Evolutionary conservation across 2,329 filamentous ascomycete genomes (phyloP).

Genomic region (Dothideomycetes sp.): DNA sequence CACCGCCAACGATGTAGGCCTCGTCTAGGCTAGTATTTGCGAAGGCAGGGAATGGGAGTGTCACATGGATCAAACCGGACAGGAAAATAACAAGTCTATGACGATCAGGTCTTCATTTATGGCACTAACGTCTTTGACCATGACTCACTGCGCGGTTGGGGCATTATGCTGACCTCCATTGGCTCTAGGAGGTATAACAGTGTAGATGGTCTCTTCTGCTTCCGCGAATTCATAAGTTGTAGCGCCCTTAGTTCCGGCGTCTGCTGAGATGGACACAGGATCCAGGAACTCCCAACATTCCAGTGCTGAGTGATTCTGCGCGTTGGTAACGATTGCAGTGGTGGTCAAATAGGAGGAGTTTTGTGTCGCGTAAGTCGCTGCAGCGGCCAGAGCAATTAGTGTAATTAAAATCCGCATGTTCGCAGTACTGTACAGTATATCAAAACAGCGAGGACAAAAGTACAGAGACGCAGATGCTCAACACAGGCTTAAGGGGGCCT

Average conservation of each 20-base stretch:
- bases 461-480: too few species aligned
- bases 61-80: constrained; percentile 23
- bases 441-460: too few species aligned
- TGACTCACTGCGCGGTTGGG: constrained; percentile 20
- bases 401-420: too few species aligned
- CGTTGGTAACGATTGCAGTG: constrained; percentile 22
- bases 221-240: constrained; percentile 15
- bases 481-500: too few species aligned
- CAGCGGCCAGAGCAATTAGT: too few species aligned
- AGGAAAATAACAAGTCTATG: constrained; percentile 20
- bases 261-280: constrained; percentile 17
- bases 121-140: too few species aligned
- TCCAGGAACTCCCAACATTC: constrained; percentile 24
- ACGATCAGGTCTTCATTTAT: not conserved
- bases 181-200: constrained; percentile 22
- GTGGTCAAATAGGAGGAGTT: constrained; percentile 15
- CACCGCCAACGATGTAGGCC: constrained; percentile 23
- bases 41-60: constrained; percentile 17
- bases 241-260: constrained; percentile 18
- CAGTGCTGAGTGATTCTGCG: constrained; percentile 20
- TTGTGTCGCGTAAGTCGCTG: too few species aligned
- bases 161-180: constrained; percentile 23
- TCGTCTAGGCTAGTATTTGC: constrained; percentile 9
- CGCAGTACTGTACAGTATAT: too few species aligned
- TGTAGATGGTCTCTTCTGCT: constrained; percentile 17